Evolutionary conservation across 2,329 filamentous ascomycete species (phyloP), one percentile per base, ranked within the genome.

Genomic region (Beauveria rudraprayagi): DNA sequence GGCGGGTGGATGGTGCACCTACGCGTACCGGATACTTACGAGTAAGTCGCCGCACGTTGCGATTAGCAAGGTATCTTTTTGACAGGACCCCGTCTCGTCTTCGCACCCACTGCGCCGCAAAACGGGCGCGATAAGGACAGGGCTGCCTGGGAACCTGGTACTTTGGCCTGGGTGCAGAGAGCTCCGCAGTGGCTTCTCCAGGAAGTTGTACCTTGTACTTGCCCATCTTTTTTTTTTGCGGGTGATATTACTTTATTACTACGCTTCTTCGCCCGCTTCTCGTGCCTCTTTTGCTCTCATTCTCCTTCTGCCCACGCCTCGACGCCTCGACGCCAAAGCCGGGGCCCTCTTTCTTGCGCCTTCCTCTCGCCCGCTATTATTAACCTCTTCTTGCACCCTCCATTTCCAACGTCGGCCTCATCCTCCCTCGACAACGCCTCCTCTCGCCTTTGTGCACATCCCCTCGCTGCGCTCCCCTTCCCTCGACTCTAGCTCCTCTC

Each of bases 391-490:
- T 43, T 10, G 5, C 46, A 30, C 30, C 37, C 47, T 51, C 22
- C 56, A 58, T 58, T 16, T 47, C 46, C 34, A 51, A 51, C 56
- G 56, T 43, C 56, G 46, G 34, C 37, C 43, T 50, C 56, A 26
- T 51, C 34, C 22, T 41, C 34, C 17, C 46, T 30, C 46, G 55
- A 48, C 54, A 50, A 48, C 16, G 16, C 17, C 28, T 19, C n/a
- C 47, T 34, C 14, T 17, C 30, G 19, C 46, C 34, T 26, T 56
- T 30, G n/a, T 30, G 34, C 26, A 30, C 54, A 24, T 22, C 24
- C n/a, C 26, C 26, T 26, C 30, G 30, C 43, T 19, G 7, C 19
- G 8, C 14, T 37, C 43, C 14, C 26, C 28, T 37, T 57, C 19
- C 14, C 19, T 44, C 40, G 16, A 7, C 40, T n/a, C 22, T 7